phyloP scores from a whole-genome alignment of 2,329 filamentous ascomycete species.

The Ceratocystis diversiconidia region DNA sequence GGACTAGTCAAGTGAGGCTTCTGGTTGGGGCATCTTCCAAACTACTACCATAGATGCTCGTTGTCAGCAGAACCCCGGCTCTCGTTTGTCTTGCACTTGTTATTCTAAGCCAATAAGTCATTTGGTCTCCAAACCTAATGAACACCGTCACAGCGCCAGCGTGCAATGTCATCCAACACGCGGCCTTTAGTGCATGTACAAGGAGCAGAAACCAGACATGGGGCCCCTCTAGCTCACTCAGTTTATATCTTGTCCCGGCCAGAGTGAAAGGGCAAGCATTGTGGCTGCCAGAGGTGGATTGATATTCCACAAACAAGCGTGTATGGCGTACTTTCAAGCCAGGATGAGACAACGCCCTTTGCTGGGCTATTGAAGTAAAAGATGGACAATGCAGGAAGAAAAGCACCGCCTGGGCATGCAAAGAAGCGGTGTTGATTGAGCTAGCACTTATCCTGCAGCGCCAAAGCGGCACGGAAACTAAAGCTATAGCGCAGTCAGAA shows the following conservation, averaged over 20 bases:
- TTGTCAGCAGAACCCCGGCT: no score
- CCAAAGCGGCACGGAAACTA: not conserved
- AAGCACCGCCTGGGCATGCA: not conserved
- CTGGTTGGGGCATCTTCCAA: no score
- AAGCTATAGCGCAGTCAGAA: not conserved
- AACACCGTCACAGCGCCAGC: not conserved
- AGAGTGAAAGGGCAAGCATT: not conserved
- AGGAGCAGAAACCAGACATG: not conserved
- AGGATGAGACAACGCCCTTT: not conserved
- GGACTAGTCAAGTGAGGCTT: no score
- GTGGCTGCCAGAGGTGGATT: no score
- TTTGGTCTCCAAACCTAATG: no score
- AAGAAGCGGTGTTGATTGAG: not conserved
- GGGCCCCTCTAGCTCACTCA: not conserved
- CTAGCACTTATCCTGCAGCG: not conserved
- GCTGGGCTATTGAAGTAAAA: not conserved
- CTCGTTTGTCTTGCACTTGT: no score
- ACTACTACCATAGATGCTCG: no score
- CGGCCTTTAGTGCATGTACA: not conserved
- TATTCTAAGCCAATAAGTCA: no score
- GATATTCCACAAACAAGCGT: no score
- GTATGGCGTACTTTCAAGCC: no score
- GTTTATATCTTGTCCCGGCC: not conserved
- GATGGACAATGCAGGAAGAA: not conserved
- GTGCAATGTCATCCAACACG: not conserved